Percentiles rank a stretch among this genome's conserved stretches.
phyloP scores from a whole-genome alignment of 306 rosid species.

The Abrus precatorius region DNA sequence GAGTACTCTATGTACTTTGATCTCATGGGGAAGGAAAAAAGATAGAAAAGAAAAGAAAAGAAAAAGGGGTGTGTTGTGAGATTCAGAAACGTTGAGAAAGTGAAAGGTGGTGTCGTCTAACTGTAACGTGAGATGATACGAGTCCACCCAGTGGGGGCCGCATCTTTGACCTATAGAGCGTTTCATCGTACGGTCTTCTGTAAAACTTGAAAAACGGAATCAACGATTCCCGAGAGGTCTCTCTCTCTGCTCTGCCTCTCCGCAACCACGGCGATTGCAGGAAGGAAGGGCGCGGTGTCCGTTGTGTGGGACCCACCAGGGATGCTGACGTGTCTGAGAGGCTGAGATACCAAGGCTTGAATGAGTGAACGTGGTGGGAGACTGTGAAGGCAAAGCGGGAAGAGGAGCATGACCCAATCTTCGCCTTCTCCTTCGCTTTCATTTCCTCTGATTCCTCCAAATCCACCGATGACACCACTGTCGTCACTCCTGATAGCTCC shows the following conservation, averaged over 20 bases:
- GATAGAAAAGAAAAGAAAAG: too few relatives aligned
- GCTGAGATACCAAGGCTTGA: slow-evolving; percentile 87
- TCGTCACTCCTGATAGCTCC: slow-evolving; percentile 69
- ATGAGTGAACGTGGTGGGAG: slow-evolving; percentile 72
- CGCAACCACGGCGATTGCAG: too few relatives aligned
- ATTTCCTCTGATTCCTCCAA: slow-evolving; percentile 55
- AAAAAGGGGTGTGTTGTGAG: not conserved
- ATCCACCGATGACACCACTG: slow-evolving; percentile 68
- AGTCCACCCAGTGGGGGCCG: slow-evolving; percentile 85
- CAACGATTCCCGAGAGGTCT: slow-evolving; percentile 67
- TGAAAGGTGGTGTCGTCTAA: slow-evolving; percentile 74
- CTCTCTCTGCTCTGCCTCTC: slow-evolving; percentile 31
- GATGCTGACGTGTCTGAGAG: slow-evolving; percentile 67
- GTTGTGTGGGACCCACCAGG: slow-evolving; percentile 61
- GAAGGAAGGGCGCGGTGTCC: not conserved
- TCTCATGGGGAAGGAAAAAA: too few relatives aligned
- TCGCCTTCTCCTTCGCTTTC: not conserved
- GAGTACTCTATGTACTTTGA: too few relatives aligned
- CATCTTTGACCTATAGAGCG: slow-evolving; percentile 88
- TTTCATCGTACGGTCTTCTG: slow-evolving; percentile 81
- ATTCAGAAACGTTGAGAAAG: slow-evolving; percentile 42
- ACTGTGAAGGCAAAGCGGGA: slow-evolving; percentile 81
- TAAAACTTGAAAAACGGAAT: slow-evolving; percentile 66
- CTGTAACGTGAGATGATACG: slow-evolving; percentile 57
- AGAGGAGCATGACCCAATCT: not conserved